These are phyloP conservation scores for Digitaria exilis DNA, from an alignment of 202 grass and related monocot genomes.

Conservation along the genomic window DNA sequence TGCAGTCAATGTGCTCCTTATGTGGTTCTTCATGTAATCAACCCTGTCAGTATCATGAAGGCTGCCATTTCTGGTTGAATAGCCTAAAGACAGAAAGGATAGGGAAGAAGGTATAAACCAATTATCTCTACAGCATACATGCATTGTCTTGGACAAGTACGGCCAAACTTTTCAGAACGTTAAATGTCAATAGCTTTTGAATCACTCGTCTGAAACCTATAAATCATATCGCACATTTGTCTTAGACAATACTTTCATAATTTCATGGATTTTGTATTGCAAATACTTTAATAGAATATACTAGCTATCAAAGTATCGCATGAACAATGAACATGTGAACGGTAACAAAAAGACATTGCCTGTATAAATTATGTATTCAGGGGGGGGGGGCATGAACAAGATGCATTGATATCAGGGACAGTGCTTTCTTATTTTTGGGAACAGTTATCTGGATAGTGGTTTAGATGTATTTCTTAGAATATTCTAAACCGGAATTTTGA, in stretches of 20 bases:
- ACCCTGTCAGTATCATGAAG: conserved; percentile 52
- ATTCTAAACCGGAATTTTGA: neutral
- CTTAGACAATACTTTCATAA: neutral
- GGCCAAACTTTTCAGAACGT: neutral
- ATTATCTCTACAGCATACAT: neutral
- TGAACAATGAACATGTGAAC: conserved; percentile 1
- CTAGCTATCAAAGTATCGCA: neutral
- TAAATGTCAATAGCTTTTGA: neutral
- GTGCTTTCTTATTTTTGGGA: neutral
- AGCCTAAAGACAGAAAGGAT: conserved; percentile 37
- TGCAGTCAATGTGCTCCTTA: conserved; percentile 45
- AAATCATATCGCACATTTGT: neutral
- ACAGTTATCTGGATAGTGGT: neutral
- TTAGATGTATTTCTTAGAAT: neutral
- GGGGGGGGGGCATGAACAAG: too few relatives aligned
- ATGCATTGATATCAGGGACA: neutral
- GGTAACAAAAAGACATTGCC: neutral
- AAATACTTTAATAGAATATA: neutral
- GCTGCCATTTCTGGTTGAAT: conserved; percentile 43
- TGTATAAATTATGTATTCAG: too few relatives aligned
- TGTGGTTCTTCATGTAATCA: conserved; percentile 60
- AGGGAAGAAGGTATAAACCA: neutral
- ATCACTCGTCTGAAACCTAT: neutral
- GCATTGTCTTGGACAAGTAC: neutral
- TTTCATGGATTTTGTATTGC: neutral